phyloP scores from a whole-genome alignment of 2,329 filamentous ascomycete species.

The Biscogniauxia sp. region DNA sequence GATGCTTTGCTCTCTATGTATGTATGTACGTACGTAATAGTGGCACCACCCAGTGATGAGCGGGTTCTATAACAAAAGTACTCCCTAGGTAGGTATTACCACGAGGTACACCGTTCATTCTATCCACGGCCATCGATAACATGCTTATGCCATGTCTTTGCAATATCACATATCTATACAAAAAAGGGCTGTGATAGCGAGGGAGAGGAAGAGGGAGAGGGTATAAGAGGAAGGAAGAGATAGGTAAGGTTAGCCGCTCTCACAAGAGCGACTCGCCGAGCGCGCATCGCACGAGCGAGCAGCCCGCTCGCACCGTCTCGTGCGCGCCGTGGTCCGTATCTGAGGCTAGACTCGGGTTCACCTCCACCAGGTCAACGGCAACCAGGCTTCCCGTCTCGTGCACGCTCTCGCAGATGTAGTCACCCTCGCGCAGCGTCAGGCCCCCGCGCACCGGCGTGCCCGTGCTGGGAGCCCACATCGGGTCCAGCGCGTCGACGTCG shows the following conservation, averaged over 20 bases:
- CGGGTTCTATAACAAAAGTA: neutral
- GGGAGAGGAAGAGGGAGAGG: constrained; percentile 1
- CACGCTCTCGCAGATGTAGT: constrained; percentile 90
- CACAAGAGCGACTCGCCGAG: constrained; percentile 87
- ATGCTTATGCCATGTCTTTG: neutral
- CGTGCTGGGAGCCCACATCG: constrained; percentile 93
- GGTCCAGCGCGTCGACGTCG: constrained; percentile 94
- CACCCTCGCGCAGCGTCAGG: constrained; percentile 88
- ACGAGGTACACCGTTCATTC: neutral
- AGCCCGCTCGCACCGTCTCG: constrained; percentile 87
- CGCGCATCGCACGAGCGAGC: constrained; percentile 86
- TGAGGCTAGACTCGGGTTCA: constrained; percentile 70
- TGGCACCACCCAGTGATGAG: neutral
- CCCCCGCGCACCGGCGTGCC: constrained; percentile 93
- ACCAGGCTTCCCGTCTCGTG: constrained; percentile 77
- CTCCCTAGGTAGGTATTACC: no score
- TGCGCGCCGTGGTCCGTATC: constrained; percentile 62
- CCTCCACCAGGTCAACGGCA: constrained; percentile 79
- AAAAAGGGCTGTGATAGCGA: constrained; percentile 1
- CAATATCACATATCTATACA: no score
- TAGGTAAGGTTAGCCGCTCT: constrained; percentile 32
- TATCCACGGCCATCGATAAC: neutral
- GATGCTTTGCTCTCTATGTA: neutral
- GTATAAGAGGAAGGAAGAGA: no score
- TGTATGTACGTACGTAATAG: neutral